Base-by-base conservation (phyloP, 768 basidiomycete species). In the Daedaleopsis sinensis region DNA sequence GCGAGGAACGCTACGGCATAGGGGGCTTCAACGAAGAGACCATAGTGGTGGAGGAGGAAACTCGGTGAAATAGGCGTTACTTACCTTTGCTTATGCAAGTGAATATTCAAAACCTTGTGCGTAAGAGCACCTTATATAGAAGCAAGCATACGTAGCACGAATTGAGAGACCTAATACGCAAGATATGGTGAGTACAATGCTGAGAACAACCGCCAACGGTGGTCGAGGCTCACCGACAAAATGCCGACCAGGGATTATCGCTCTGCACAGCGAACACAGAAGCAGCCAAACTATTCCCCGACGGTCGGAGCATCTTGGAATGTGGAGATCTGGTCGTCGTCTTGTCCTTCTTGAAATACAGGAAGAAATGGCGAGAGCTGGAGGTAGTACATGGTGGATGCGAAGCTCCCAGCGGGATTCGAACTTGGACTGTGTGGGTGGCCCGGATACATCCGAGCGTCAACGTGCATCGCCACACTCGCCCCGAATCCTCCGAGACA, bases 191-290 rank as follows among this genome's bases (percentile, higher is more conserved):
- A 35, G 38, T 32, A 7, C 27, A 15, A 18, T 24, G 55, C 46
- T 36, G 55, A 47, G 51, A 44, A 23, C 47, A 16, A 36, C 38
- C 8, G 61, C 52, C 27, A 44, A 55, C 43, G 23, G 50, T 39
- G 44, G 21, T 52, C 36, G 55, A 44, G 46, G 55, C 55, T 55
- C 61, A 52, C 61, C 61, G 61, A 62, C 50, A 62, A 57, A 57
- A 57, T 62, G 44, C 61, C 61, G 61, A 53, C 11, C 39, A 42
- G 18, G 39, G 13, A 42, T 42, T 12, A 42, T 13, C 18, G 39
- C 39, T 42, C 18, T 42, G 11, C 39, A 18, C 39, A 18, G 39
- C 39, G 39, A 42, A 42, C 18, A 13, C 9, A 9, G 7, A 48
- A 24, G 21, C 6, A 24, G 47, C 21, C 13, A 48, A 9, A 9